These are phyloP conservation scores for Rhodomyrtus psidioides DNA, from an alignment of 441 rosid genomes.

Conservation along the genomic window DNA sequence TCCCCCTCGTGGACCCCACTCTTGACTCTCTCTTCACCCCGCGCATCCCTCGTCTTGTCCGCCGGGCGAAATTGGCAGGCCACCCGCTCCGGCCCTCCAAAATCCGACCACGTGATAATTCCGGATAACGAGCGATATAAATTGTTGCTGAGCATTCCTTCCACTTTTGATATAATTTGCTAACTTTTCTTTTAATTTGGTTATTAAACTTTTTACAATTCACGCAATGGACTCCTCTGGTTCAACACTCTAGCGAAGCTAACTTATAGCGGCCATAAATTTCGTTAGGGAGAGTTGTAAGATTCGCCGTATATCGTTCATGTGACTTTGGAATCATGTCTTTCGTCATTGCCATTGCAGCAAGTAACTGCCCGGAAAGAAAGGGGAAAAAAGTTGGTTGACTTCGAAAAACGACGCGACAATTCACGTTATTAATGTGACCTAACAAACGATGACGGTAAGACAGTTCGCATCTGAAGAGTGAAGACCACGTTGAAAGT, in stretches of 20 bases:
- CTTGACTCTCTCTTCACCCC: background rate
- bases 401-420: fast-evolving
- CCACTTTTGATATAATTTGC: background rate
- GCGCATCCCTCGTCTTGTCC: background rate
- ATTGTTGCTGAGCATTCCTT: background rate
- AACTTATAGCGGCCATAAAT: too few relatives aligned
- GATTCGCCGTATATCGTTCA: background rate
- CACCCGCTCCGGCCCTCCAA: too few relatives aligned
- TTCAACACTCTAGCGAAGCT: background rate
- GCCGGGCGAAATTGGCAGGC: background rate
- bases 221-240: too few relatives aligned
- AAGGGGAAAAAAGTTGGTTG: background rate
- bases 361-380: background rate
- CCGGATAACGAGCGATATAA: background rate
- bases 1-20: too few relatives aligned
- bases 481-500: background rate
- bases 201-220: background rate
- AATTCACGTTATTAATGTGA: background rate
- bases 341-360: background rate
- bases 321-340: too few relatives aligned
- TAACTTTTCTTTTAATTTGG: background rate
- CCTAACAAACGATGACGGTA: too few relatives aligned
- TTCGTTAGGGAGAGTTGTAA: too few relatives aligned
- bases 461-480: too few relatives aligned
- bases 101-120: too few relatives aligned